phyloP scores from a whole-genome alignment of 768 basidiomycete genomes.

The Lentinula sp. region DNA sequence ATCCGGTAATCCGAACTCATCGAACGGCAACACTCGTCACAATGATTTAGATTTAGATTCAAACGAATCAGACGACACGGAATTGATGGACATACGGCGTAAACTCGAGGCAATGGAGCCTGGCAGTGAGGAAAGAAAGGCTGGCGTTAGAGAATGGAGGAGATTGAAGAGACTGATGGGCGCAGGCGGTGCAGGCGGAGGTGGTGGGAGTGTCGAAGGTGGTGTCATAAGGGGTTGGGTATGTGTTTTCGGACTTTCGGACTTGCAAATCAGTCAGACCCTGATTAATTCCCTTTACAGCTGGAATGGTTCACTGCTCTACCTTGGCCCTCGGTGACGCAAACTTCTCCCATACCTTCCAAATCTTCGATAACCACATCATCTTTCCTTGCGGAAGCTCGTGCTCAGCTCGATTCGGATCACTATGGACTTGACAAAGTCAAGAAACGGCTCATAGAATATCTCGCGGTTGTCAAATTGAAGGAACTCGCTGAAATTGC shows the following conservation, averaged over 20 bases:
- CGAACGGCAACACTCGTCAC: conserved; percentile 16
- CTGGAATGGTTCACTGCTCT: conserved; percentile 86
- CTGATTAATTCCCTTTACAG: conserved; percentile 28
- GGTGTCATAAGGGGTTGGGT: conserved; percentile 85
- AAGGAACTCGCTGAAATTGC: conserved; percentile 28
- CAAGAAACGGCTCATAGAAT: conserved; percentile 88
- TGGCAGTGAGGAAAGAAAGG: conserved; percentile 76
- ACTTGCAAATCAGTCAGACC: not conserved
- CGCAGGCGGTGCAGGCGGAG: conserved; percentile 2
- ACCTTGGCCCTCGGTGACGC: conserved; percentile 68
- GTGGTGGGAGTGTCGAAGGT: conserved; percentile 64
- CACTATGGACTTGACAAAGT: conserved; percentile 92
- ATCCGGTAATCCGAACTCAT: conserved; percentile 9
- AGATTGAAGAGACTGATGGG: conserved; percentile 52
- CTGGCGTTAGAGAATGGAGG: conserved; percentile 78
- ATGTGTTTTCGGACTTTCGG: conserved; percentile 10
- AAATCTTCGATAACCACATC: conserved; percentile 33
- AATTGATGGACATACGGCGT: conserved; percentile 63
- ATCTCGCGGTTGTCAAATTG: conserved; percentile 78
- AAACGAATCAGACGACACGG: conserved; percentile 75
- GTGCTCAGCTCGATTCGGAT: conserved; percentile 78
- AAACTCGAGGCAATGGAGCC: conserved; percentile 70
- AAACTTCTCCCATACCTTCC: conserved; percentile 10
- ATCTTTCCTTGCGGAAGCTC: conserved; percentile 63
- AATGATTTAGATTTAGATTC: conserved; percentile 58